phyloP scores from a whole-genome alignment of 2,329 filamentous ascomycete genomes.

The Penicillium hesseltinei region DNA sequence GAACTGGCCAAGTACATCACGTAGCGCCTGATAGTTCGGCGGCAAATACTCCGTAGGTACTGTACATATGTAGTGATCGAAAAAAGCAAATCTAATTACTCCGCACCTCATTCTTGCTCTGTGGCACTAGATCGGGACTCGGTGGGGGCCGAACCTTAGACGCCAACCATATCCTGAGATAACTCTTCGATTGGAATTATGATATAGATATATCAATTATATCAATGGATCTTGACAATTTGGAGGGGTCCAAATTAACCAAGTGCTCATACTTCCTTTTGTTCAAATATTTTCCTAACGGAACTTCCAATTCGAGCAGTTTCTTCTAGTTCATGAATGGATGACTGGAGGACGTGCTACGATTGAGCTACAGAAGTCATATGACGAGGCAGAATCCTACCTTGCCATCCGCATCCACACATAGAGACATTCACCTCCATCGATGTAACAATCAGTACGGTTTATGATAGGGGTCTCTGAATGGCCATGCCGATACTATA shows the following conservation, averaged over 20 bases:
- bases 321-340: too few relatives aligned
- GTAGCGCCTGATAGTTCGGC: neutral
- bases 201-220: too few relatives aligned
- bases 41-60: too few relatives aligned
- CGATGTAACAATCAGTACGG: neutral
- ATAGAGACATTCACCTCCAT: neutral
- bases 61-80: neutral
- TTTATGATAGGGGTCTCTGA: neutral
- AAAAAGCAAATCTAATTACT: neutral
- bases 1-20: neutral
- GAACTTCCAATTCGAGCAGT: too few relatives aligned
- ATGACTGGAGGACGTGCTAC: neutral
- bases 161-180: too few relatives aligned
- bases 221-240: too few relatives aligned
- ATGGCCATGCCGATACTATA: neutral
- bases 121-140: too few relatives aligned
- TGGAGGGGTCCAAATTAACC: too few relatives aligned
- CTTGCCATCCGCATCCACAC: neutral
- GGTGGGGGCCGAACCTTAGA: too few relatives aligned
- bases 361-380: neutral
- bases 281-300: neutral
- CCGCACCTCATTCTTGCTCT: neutral
- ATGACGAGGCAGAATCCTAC: neutral
- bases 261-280: too few relatives aligned
- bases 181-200: too few relatives aligned